phyloP scores from a whole-genome alignment of 768 basidiomycete genomes.

The Mycena alexandri region DNA sequence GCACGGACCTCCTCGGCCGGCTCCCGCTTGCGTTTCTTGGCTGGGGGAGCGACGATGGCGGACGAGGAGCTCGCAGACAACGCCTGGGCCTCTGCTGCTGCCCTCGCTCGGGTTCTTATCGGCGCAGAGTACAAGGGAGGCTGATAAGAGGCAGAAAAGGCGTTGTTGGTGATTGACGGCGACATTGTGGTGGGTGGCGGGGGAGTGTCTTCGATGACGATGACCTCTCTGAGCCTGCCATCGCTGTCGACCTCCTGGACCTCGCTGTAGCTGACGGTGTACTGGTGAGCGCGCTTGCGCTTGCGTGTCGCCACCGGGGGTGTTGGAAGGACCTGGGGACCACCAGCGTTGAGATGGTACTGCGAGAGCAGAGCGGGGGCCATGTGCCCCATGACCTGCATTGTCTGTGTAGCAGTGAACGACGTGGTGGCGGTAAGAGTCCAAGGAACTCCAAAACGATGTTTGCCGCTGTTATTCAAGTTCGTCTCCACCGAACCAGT shows the following conservation, averaged over 20 bases:
- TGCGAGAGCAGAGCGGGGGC: slow-evolving; percentile 69
- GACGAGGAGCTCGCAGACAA: slow-evolving; percentile 78
- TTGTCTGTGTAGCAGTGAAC: slow-evolving; percentile 62
- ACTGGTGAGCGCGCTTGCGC: slow-evolving; percentile 85
- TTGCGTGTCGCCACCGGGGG: slow-evolving; percentile 82
- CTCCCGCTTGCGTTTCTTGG: slow-evolving; percentile 90
- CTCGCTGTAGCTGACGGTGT: slow-evolving; percentile 88
- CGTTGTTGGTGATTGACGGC: slow-evolving; percentile 78
- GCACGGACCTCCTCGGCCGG: slow-evolving; percentile 79
- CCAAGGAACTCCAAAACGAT: slow-evolving; percentile 19
- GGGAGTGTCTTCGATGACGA: slow-evolving; percentile 94
- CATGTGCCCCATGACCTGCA: slow-evolving; percentile 80
- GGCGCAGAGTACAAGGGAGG: slow-evolving; percentile 81
- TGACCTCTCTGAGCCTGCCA: slow-evolving; percentile 85
- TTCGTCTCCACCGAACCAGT: not conserved
- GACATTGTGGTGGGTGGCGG: slow-evolving; percentile 81
- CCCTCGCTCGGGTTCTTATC: slow-evolving; percentile 86
- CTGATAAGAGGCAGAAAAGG: slow-evolving; percentile 84
- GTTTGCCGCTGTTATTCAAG: not conserved
- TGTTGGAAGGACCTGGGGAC: slow-evolving; percentile 77
- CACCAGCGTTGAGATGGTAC: slow-evolving; percentile 67
- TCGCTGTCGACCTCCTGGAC: slow-evolving; percentile 88
- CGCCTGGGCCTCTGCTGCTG: slow-evolving; percentile 88
- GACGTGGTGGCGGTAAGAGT: slow-evolving; percentile 60
- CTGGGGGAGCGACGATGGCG: slow-evolving; percentile 73